Percentiles rank a stretch among this genome's conserved stretches.
phyloP scores from a whole-genome alignment of 345 rosid genomes.

The Raphanus sativus region DNA sequence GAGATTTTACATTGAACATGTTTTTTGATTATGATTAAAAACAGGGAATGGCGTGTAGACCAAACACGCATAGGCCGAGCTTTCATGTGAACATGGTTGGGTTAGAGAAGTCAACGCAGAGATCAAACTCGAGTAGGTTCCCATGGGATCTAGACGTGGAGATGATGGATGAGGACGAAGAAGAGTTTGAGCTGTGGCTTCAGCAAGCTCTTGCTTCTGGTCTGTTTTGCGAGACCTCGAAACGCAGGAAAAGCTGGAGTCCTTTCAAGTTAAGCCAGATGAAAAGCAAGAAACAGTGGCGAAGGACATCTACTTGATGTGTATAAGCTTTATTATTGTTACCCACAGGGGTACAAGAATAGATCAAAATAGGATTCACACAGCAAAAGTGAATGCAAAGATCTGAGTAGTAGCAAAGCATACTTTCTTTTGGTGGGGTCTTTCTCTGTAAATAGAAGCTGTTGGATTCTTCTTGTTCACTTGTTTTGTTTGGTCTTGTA shows the following conservation, averaged over 20 bases:
- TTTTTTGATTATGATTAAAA: background rate
- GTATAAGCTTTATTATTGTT: background rate
- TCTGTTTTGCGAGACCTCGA: conserved; percentile 82
- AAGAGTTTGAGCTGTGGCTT: conserved; percentile 88
- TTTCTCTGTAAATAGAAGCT: conserved; percentile 33
- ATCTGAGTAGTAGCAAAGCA: background rate
- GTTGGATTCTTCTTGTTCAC: conserved; percentile 13
- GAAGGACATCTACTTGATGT: conserved; percentile 72
- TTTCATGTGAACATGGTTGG: conserved; percentile 97
- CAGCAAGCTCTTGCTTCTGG: conserved; percentile 91
- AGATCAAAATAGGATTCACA: background rate
- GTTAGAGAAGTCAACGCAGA: conserved; percentile 74
- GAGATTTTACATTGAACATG: background rate
- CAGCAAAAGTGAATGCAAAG: conserved; percentile 19
- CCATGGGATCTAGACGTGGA: conserved; percentile 94
- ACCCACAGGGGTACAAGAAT: background rate
- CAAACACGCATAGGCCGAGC: conserved; percentile 96
- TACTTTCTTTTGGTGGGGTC: background rate
- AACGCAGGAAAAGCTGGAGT: conserved; percentile 93
- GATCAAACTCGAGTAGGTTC: conserved; percentile 77
- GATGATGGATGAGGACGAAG: conserved; percentile 88
- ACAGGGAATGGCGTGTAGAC: conserved; percentile 96
- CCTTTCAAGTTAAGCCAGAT: conserved; percentile 82
- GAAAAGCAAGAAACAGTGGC: conserved; percentile 87
- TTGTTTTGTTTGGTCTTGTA: conserved; percentile 13